Conservation (phyloP, 2,329 filamentous ascomycete species). For the Ascochyta fabae region DNA sequence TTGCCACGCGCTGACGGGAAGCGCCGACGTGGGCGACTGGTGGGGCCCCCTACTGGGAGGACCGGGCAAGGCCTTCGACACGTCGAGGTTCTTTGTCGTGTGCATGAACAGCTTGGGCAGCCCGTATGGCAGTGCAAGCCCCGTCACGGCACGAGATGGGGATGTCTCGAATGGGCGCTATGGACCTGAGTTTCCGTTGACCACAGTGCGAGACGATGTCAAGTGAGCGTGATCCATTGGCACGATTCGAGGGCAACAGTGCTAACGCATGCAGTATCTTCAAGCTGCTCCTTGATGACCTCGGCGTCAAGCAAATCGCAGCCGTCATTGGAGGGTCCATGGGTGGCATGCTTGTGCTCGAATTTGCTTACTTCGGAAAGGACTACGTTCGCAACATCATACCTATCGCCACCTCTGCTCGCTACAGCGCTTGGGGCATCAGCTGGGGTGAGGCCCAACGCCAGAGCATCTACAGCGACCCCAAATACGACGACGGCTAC, state of each 20-base stretch:
- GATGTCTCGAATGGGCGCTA: constrained; percentile 77
- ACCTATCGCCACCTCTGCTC: constrained; percentile 82
- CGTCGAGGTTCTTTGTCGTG: constrained; percentile 81
- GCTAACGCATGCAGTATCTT: constrained; percentile 65
- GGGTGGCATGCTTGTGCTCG: constrained; percentile 88
- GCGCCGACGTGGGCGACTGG: constrained; percentile 85
- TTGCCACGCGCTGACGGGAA: constrained; percentile 85
- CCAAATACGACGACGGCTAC: constrained; percentile 97
- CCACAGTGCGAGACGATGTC: constrained; percentile 94
- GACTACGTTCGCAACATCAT: constrained; percentile 82
- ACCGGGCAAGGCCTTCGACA: constrained; percentile 79
- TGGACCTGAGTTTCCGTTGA: constrained; percentile 94
- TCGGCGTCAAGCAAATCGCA: constrained; percentile 79
- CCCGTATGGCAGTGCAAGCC: constrained; percentile 86
- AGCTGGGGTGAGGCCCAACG: constrained; percentile 89
- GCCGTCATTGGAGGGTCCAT: constrained; percentile 84
- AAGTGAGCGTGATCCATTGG: constrained; percentile 64
- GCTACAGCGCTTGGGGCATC: constrained; percentile 88
- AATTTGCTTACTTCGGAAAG: constrained; percentile 90
- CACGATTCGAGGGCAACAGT: constrained; percentile 5
- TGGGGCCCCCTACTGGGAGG: constrained; percentile 84
- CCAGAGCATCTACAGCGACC: constrained; percentile 95
- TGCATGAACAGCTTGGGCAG: constrained; percentile 87
- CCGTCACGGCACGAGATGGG: constrained; percentile 86
- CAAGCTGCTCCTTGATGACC: constrained; percentile 78